phyloP scores from a whole-genome alignment of 148 eudicot genomes.

The Vaccinium darrowii region DNA sequence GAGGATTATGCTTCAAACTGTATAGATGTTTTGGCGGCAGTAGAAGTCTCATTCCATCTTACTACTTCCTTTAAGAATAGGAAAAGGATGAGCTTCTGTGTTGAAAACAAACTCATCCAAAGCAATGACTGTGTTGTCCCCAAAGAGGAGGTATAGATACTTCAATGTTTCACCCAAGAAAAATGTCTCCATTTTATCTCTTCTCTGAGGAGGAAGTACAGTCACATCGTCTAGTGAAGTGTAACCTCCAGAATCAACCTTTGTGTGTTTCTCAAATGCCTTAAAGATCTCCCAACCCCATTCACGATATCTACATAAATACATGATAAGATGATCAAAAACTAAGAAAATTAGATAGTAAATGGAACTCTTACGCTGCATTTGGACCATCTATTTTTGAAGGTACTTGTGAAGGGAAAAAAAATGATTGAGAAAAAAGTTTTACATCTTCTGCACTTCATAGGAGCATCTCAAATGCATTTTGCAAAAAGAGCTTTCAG shows the following conservation, averaged over 20 bases:
- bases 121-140: slow-evolving; percentile 50
- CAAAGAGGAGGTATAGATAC: slow-evolving; percentile 73
- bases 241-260: slow-evolving; percentile 89
- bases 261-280: slow-evolving; percentile 91
- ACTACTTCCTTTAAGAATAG: slow-evolving; percentile 36
- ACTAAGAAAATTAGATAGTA: neutral
- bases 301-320: slow-evolving; percentile 69
- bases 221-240: slow-evolving; percentile 95
- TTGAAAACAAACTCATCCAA: slow-evolving; percentile 81
- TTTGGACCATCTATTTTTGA: neutral
- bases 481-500: neutral
- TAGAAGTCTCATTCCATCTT: slow-evolving; percentile 27
- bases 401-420: neutral
- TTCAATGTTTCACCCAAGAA: slow-evolving; percentile 95
- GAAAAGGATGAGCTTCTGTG: slow-evolving; percentile 95
- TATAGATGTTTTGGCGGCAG: neutral
- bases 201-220: slow-evolving; percentile 64
- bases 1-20: neutral
- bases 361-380: neutral
- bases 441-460: neutral
- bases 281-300: slow-evolving; percentile 99
- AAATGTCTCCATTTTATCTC: slow-evolving; percentile 99
- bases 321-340: slow-evolving; percentile 15
- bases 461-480: neutral
- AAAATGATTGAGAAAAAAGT: neutral